These are phyloP conservation scores for Cordyceps sp. DNA, from an alignment of 2,329 filamentous ascomycete genomes.

Conservation along the genomic window DNA sequence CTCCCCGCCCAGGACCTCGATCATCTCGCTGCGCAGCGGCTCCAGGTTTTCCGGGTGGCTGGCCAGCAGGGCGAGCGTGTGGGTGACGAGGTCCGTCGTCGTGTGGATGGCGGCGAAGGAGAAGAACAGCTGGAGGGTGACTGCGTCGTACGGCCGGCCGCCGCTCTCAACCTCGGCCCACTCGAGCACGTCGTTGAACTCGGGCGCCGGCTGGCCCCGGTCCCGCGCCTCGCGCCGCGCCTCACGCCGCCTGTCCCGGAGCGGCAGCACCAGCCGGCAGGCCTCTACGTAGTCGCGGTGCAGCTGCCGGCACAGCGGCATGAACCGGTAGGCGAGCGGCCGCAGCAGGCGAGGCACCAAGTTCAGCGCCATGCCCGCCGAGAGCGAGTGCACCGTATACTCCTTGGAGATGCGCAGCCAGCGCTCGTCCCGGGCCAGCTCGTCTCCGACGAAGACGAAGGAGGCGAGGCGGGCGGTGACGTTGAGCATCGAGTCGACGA, in stretches of 20 bases:
- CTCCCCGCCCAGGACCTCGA: constrained; percentile 14
- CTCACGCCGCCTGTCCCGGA: not conserved
- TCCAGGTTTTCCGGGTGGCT: constrained; percentile 21
- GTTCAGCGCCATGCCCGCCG: not conserved
- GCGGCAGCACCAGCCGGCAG: not conserved
- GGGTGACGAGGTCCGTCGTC: constrained; percentile 18
- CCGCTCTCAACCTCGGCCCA: not conserved
- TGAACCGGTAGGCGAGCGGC: not conserved
- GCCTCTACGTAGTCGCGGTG: not conserved
- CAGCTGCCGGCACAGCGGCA: too few relatives aligned
- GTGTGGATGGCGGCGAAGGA: constrained; percentile 36
- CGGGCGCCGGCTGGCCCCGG: not conserved
- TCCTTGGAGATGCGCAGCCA: not conserved
- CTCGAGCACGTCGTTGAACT: not conserved
- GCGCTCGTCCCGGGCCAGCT: not conserved
- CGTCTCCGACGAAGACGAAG: not conserved
- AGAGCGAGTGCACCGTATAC: not conserved
- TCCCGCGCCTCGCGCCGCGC: too few relatives aligned
- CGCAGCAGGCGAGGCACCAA: not conserved
- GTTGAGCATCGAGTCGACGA: not conserved
- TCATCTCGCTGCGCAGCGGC: constrained; percentile 24
- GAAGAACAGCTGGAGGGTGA: constrained; percentile 44
- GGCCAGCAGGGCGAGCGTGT: constrained; percentile 21
- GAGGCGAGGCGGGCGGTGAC: not conserved
- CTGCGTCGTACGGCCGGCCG: not conserved